Conservation (phyloP, 1,284 basidiomycete species). For the Apiotrichum brassicae region DNA sequence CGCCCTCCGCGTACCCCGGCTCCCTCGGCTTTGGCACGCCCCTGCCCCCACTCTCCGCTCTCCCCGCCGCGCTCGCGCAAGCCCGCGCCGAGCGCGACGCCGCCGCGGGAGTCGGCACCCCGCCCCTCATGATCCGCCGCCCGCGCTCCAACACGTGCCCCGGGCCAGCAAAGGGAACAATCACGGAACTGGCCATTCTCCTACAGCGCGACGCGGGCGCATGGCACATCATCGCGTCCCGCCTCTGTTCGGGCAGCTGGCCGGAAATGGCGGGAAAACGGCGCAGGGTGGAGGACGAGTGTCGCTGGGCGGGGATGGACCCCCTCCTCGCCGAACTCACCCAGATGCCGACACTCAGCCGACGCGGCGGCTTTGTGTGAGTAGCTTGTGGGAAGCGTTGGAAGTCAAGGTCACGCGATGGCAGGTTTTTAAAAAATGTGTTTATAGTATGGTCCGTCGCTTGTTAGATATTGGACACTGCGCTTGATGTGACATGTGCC, state of each 20-base stretch:
- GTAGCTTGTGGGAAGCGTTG: no score
- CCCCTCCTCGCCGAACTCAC: conserved; percentile 15
- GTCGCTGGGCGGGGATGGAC: conserved; percentile 24
- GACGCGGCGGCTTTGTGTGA: conserved; percentile 5
- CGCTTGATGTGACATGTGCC: no score
- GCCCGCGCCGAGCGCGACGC: neutral
- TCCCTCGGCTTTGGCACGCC: neutral
- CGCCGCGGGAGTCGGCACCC: neutral
- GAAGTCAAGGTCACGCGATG: no score
- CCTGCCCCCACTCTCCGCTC: conserved; percentile 12
- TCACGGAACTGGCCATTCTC: conserved; percentile 22
- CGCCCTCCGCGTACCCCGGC: neutral
- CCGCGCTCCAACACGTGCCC: conserved; percentile 12
- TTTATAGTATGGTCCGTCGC: no score
- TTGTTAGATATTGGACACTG: no score
- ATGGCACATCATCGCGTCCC: conserved; percentile 27
- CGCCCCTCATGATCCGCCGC: conserved; percentile 2
- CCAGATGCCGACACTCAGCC: neutral
- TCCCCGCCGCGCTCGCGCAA: conserved; percentile 11
- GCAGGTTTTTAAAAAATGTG: no score
- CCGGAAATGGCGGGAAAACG: conserved; percentile 12
- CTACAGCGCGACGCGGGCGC: conserved; percentile 25
- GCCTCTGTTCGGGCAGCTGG: conserved; percentile 25
- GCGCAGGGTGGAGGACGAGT: conserved; percentile 22
- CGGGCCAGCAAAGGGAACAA: neutral